These are phyloP conservation scores for Candida maris DNA, from an alignment of 805 yeast genomes.

Conservation along the genomic window DNA sequence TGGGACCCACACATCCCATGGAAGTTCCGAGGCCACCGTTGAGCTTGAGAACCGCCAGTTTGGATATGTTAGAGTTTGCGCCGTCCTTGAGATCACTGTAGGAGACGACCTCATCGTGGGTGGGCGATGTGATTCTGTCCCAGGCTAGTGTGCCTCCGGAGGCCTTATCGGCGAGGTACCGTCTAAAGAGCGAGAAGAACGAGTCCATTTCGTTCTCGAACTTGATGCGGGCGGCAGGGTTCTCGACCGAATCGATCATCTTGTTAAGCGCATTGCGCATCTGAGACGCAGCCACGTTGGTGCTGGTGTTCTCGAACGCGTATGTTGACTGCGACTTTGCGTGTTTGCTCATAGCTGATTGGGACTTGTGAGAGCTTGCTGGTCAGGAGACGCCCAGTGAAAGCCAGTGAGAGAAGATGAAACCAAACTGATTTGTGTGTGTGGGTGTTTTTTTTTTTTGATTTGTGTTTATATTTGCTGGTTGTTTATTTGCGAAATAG, in stretches of 20 bases:
- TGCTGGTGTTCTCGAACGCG: slow-evolving; percentile 93
- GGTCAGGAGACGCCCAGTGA: too few relatives aligned
- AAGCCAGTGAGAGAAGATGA: too few relatives aligned
- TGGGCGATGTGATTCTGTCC: slow-evolving; percentile 94
- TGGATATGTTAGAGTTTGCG: slow-evolving; percentile 50
- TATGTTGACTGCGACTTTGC: slow-evolving; percentile 69
- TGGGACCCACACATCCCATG: slow-evolving; percentile 99
- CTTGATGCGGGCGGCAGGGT: slow-evolving; percentile 42
- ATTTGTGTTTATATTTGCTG: too few relatives aligned
- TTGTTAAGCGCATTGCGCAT: slow-evolving; percentile 95
- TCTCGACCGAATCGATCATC: slow-evolving; percentile 77
- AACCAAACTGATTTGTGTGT: too few relatives aligned
- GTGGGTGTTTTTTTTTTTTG: too few relatives aligned
- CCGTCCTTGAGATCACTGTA: slow-evolving; percentile 52
- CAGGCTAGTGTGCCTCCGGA: slow-evolving; percentile 81
- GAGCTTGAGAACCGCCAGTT: slow-evolving; percentile 91
- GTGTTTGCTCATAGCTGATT: slow-evolving; percentile 48
- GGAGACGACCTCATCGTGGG: slow-evolving; percentile 82
- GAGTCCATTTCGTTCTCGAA: slow-evolving; percentile 94
- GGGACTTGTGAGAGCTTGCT: too few relatives aligned
- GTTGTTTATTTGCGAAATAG: too few relatives aligned
- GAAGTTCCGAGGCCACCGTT: slow-evolving; percentile 99
- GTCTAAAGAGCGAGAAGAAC: slow-evolving; percentile 87
- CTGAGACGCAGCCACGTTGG: slow-evolving; percentile 93
- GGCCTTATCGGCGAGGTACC: slow-evolving; percentile 87